Base-by-base conservation (phyloP, 768 basidiomycete genomes). In the Psilocybe azurescens region DNA sequence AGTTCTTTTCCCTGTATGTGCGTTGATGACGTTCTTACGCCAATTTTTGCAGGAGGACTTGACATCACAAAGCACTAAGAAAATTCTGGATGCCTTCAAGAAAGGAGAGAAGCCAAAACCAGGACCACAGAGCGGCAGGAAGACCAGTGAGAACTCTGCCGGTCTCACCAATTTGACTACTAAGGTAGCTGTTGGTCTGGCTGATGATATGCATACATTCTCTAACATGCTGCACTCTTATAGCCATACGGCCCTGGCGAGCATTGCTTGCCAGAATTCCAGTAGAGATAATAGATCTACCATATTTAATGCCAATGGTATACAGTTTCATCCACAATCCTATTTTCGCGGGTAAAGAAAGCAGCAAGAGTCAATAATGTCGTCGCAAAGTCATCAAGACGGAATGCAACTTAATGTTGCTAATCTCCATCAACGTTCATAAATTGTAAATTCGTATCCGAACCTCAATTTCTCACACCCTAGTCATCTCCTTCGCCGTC, bases 201-300 rank as follows among this genome's bases (percentile, higher is more conserved):
- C 50, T 11, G 10, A 20, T 11, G 3, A 28, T 4, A 32, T 46
- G 39, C 32, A n/a, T 18, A 18, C 46, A 29, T 32, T 32, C 61
- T 60, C 56, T 69, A 53, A 63, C 52, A 53, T 62, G 56, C 56
- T 62, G 68, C 10, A 18, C 32, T 51, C 10, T 61, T 56, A n/a
- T 39, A 97, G 93, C 96, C 95, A 33, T 95, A 94, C 68, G 95
- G 96, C 60, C 96, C 95, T 39, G 95, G 95, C 69, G 92, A 95
- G 73, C 88, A 88, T 72, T 97, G 95, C 75, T 78, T 76, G 66
- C 88, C 90, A 30, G 95, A 97, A 72, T 97, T 97, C 75, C 81
- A 84, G 67, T 93, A 89, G 79, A 81, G 55, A 49, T 39, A 33
- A 63, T 47, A 44, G 53, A 64, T 53, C 51, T 38, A 28, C 29